phyloP scores from a whole-genome alignment of 257 asterid species.

The Solanum clarkiae region DNA sequence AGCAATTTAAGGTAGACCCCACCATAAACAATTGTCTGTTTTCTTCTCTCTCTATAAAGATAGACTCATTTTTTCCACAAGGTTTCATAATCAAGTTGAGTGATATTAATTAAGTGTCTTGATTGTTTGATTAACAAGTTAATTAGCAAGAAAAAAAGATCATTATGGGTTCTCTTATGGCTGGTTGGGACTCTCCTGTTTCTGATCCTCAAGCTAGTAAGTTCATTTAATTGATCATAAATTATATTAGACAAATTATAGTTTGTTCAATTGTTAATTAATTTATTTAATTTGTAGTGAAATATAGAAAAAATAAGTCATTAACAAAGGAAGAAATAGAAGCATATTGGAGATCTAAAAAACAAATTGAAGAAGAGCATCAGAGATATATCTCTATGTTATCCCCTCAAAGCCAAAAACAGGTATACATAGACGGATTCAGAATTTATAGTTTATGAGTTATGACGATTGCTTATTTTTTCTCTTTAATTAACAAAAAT shows the following conservation, averaged over 20 bases:
- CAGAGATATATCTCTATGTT: conserved; percentile 36
- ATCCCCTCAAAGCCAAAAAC: conserved; percentile 51
- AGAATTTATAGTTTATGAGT: background rate
- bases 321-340: conserved; percentile 64
- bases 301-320: conserved; percentile 42
- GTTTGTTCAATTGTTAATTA: background rate
- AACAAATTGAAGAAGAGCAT: conserved; percentile 57
- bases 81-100: background rate
- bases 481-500: background rate
- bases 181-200: conserved; percentile 69
- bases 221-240: background rate
- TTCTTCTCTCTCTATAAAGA: background rate
- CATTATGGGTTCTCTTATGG: conserved; percentile 89
- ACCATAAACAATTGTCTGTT: background rate
- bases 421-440: background rate
- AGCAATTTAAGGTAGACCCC: background rate
- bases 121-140: background rate
- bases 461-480: background rate
- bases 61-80: background rate
- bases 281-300: conserved; percentile 12
- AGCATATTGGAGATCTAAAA: conserved; percentile 61
- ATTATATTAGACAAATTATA: background rate
- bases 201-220: conserved; percentile 49
- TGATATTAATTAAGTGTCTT: background rate
- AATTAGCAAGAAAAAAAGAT: background rate